Percentiles rank a stretch among this genome's conserved stretches.
These are phyloP conservation scores for Avena atlantica DNA, from an alignment of 176 grass and related monocot genomes.

Conservation along the genomic window DNA sequence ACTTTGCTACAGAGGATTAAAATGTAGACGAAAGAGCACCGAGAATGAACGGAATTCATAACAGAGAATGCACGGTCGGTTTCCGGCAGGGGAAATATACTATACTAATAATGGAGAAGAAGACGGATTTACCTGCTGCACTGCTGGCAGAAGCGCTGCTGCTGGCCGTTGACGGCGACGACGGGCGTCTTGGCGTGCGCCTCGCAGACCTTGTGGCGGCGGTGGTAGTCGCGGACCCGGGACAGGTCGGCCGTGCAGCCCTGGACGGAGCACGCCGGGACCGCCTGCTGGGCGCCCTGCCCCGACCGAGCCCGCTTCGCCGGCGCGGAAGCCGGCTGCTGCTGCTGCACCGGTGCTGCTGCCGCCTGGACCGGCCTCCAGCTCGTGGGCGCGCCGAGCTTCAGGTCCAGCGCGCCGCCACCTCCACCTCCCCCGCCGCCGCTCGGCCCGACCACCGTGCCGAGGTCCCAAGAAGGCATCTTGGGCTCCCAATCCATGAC, in stretches of 20 bases:
- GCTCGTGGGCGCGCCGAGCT: conserved; percentile 45
- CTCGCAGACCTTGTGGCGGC: conserved; percentile 98
- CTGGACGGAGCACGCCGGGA: conserved; percentile 69
- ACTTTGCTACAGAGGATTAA: neutral
- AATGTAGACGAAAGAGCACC: neutral
- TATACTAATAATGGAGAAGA: neutral
- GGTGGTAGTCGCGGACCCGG: conserved; percentile 91
- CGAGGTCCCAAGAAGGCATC: conserved; percentile 69
- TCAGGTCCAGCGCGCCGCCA: conserved; percentile 58
- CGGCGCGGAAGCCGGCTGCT: conserved; percentile 14
- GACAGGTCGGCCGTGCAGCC: conserved; percentile 86
- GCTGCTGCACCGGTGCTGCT: neutral
- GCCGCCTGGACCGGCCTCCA: conserved; percentile 30
- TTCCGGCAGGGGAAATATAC: neutral
- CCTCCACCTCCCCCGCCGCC: neutral
- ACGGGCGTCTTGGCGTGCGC: conserved; percentile 91
- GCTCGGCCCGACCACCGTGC: conserved; percentile 59
- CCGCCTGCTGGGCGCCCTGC: conserved; percentile 46
- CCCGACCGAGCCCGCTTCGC: conserved; percentile 51
- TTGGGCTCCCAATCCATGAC: conserved; percentile 83
- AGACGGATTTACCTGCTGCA: conserved; percentile 74
- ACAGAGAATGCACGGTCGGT: neutral
- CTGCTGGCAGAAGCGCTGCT: conserved; percentile 99
- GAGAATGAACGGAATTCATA: neutral
- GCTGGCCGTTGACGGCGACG: conserved; percentile 78